These are phyloP conservation scores for Phytopythium boreale DNA, from an alignment of 352 stramenopile species.

Conservation along the genomic window DNA sequence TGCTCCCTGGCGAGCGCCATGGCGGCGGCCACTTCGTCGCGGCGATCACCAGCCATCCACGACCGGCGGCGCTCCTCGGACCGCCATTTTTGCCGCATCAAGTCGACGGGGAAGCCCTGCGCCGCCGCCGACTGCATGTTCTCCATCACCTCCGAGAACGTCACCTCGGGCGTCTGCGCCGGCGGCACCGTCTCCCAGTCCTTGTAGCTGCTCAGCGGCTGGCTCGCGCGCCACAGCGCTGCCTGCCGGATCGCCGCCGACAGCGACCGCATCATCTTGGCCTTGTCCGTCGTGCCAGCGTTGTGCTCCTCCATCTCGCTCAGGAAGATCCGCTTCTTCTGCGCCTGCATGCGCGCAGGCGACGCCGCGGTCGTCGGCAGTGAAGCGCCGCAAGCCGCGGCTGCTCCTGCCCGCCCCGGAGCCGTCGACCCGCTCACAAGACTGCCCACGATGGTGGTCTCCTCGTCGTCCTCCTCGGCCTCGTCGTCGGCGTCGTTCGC, in stretches of 20 bases:
- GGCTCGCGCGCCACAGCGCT: constrained; percentile 72
- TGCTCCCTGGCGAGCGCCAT: constrained; percentile 18
- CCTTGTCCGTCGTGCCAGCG: constrained; percentile 49
- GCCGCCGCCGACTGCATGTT: constrained; percentile 42
- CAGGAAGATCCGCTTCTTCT: constrained; percentile 39
- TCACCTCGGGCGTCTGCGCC: constrained; percentile 54
- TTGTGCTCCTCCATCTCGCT: constrained; percentile 73
- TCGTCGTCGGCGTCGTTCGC: constrained; percentile 42
- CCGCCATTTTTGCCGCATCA: constrained; percentile 42
- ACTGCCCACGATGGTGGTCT: constrained; percentile 78
- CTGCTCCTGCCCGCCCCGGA: constrained; percentile 37
- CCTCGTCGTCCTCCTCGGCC: constrained; percentile 64
- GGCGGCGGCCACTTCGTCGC: constrained; percentile 10
- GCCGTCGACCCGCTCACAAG: constrained; percentile 66
- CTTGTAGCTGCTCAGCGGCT: constrained; percentile 63
- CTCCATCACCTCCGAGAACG: constrained; percentile 75
- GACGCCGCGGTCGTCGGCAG: neutral
- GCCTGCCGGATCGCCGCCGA: constrained; percentile 75
- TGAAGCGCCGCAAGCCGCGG: neutral
- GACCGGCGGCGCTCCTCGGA: constrained; percentile 66
- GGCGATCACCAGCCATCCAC: constrained; percentile 67
- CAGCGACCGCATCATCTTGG: constrained; percentile 71
- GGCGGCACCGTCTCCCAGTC: constrained; percentile 65
- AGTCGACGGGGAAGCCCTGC: constrained; percentile 16
- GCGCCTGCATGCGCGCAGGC: constrained; percentile 11